phyloP scores from a whole-genome alignment of 305 asterid species.

The Fraxinus nigra region DNA sequence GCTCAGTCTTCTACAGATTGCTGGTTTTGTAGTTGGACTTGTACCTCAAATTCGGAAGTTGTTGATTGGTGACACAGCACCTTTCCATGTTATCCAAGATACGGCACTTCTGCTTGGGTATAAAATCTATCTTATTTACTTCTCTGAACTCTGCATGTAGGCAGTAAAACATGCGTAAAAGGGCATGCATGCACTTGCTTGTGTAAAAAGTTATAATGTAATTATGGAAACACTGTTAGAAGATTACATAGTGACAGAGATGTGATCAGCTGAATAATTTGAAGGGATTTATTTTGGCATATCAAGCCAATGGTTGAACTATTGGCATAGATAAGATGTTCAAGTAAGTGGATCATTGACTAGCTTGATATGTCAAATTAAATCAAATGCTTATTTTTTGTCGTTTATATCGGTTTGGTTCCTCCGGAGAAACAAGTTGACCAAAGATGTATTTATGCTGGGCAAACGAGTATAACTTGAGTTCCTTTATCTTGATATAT shows the following conservation, averaged over 20 bases:
- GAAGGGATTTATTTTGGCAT: neutral
- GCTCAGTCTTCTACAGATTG: slow-evolving; percentile 44
- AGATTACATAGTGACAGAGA: neutral
- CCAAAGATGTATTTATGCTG: neutral
- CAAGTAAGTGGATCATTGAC: neutral
- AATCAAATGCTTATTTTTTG: neutral
- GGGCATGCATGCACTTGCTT: neutral
- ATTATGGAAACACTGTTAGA: neutral
- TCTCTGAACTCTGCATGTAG: neutral
- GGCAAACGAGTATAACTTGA: neutral
- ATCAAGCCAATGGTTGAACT: neutral
- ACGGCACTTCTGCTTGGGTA: slow-evolving; percentile 78
- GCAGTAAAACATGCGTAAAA: neutral
- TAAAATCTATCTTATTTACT: neutral
- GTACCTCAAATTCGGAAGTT: slow-evolving; percentile 60
- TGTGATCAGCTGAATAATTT: neutral
- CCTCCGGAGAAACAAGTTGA: neutral
- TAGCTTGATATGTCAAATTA: neutral
- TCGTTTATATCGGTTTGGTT: neutral
- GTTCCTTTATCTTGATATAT: neutral
- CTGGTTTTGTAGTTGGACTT: slow-evolving; percentile 75
- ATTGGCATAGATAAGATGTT: neutral
- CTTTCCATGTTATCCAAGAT: slow-evolving; percentile 74
- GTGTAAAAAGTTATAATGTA: neutral
- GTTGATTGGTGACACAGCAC: slow-evolving; percentile 72